These are phyloP conservation scores for Perilla frutescens DNA, from an alignment of 257 asterid species.

Conservation along the genomic window DNA sequence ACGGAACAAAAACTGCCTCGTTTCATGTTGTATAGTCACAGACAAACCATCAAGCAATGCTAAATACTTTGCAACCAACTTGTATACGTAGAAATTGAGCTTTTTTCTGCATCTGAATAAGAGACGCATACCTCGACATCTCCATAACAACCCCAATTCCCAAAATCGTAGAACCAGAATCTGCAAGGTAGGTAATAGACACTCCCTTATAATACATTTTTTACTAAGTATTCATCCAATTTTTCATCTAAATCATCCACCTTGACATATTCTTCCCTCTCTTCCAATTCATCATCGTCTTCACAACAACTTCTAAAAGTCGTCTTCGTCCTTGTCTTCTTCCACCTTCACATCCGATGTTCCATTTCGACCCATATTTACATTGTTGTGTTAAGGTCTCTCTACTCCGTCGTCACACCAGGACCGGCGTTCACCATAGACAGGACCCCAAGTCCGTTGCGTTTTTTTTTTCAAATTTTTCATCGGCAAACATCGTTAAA, in stretches of 20 bases:
- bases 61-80: constrained; percentile 77
- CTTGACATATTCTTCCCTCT: constrained; percentile 41
- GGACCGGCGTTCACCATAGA: too few species aligned
- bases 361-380: constrained; percentile 38
- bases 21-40: constrained; percentile 61
- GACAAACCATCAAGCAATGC: constrained; percentile 92
- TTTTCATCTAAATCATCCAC: constrained; percentile 33
- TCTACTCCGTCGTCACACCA: too few species aligned
- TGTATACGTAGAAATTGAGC: constrained; percentile 86
- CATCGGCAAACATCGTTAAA: too few species aligned
- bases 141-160: constrained; percentile 94
- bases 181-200: constrained; percentile 68
- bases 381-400: too few species aligned
- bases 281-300: constrained; percentile 64
- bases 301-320: constrained; percentile 91
- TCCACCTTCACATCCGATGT: constrained; percentile 45
- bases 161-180: constrained; percentile 67
- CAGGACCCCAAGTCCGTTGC: too few species aligned
- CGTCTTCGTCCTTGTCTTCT: constrained; percentile 95
- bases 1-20: constrained; percentile 65
- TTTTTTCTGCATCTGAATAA: constrained; percentile 79
- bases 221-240: constrained; percentile 57
- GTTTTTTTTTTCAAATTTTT: too few species aligned
- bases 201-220: constrained; percentile 84
- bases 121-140: constrained; percentile 43